Conservation (phyloP, 2,329 filamentous ascomycete genomes). For the Simplicillium aogashimaense region DNA sequence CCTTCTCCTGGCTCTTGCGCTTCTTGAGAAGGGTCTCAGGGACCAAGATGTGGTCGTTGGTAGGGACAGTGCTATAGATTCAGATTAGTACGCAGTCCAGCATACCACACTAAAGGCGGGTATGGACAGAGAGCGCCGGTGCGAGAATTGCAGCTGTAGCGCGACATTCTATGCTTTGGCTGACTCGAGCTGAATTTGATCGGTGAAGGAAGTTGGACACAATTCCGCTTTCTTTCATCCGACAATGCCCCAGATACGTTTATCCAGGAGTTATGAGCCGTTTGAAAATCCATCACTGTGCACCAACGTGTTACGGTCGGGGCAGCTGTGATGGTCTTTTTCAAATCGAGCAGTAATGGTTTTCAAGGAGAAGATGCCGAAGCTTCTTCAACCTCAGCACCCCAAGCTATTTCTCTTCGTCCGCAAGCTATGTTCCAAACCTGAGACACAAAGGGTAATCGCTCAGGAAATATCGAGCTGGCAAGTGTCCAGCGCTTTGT, state of each 20-base stretch:
- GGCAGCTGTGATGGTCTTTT: constrained; percentile 3
- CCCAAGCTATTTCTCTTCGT: constrained; percentile 51
- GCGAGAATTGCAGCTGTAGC: constrained; percentile 85
- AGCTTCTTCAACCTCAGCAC: constrained; percentile 68
- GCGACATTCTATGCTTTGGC: constrained; percentile 86
- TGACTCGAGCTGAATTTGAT: constrained; percentile 77
- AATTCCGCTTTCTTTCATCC: constrained; percentile 44
- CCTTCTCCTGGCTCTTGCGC: constrained; percentile 99
- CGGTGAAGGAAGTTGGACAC: constrained; percentile 45
- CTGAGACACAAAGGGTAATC: constrained; percentile 45
- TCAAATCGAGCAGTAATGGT: constrained; percentile 46
- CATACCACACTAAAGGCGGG: constrained; percentile 35
- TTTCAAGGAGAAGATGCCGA: constrained; percentile 64
- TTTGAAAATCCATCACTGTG: too few relatives aligned
- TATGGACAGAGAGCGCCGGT: constrained; percentile 65
- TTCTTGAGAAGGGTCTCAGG: constrained; percentile 99
- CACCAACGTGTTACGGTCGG: not conserved
- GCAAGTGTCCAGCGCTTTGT: constrained; percentile 25
- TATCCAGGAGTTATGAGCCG: constrained; percentile 27
- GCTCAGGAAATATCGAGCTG: constrained; percentile 70
- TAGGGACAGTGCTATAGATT: constrained; percentile 72
- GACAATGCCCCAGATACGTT: constrained; percentile 58
- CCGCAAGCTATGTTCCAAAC: constrained; percentile 35
- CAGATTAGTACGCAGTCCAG: constrained; percentile 74
- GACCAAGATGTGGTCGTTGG: constrained; percentile 90